Conservation (phyloP, 148 eudicot species). For the Rhododendron molle region DNA sequence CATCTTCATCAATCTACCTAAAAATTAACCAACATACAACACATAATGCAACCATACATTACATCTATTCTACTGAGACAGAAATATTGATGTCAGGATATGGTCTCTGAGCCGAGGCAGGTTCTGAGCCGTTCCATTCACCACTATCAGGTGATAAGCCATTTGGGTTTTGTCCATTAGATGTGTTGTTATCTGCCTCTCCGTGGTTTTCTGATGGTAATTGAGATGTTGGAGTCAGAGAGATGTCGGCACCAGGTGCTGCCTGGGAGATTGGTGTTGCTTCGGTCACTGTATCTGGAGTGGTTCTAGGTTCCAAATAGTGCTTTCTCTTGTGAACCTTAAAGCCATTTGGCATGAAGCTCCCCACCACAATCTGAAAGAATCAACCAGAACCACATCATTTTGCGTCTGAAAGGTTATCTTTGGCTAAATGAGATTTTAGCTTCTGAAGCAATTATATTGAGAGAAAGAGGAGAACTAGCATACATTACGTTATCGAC, state of each 20-base stretch:
- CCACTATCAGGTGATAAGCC: constrained; percentile 28
- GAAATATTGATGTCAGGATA: constrained; percentile 40
- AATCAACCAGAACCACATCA: background rate
- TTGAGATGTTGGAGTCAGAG: constrained; percentile 16
- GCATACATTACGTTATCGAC: background rate
- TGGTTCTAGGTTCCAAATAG: constrained; percentile 19
- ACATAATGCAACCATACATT: background rate
- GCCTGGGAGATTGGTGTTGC: constrained; percentile 44
- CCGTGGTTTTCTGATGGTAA: constrained; percentile 16
- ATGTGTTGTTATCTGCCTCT: constrained; percentile 35
- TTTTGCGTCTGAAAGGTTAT: background rate
- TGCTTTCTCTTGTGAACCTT: constrained; percentile 44
- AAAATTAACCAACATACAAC: background rate
- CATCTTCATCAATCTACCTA: background rate
- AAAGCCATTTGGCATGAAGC: constrained; percentile 38
- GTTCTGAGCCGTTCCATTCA: constrained; percentile 28
- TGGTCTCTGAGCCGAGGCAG: constrained; percentile 19
- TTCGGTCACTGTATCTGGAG: constrained; percentile 23
- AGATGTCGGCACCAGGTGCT: constrained; percentile 18
- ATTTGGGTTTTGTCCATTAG: constrained; percentile 34
- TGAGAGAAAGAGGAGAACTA: background rate
- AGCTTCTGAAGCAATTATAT: background rate
- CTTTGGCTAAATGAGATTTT: background rate
- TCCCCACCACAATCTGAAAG: constrained; percentile 59
- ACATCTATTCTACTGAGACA: constrained; percentile 19